Conservation (phyloP, 2,329 filamentous ascomycete genomes). For the Aspergillus arachidicola region DNA sequence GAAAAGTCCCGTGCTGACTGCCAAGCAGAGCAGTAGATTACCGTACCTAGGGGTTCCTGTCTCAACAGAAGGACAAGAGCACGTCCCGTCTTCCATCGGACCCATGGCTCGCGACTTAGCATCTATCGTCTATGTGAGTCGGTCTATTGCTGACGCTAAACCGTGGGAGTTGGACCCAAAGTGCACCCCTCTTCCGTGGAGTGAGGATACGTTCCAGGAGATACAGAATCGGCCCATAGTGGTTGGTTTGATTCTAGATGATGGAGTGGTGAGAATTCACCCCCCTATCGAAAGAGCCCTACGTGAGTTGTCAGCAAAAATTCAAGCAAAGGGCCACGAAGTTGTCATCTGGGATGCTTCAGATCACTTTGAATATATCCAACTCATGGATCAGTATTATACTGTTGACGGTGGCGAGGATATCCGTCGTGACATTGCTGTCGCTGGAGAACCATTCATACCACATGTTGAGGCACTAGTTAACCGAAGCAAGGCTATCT, state of each 20-base stretch:
- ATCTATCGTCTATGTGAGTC: slow-evolving; percentile 55
- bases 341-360: slow-evolving; percentile 56
- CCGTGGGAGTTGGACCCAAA: slow-evolving; percentile 60
- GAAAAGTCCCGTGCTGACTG: background rate
- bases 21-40: slow-evolving; percentile 55
- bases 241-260: slow-evolving; percentile 55
- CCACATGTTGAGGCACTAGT: slow-evolving; percentile 61
- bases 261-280: slow-evolving; percentile 58
- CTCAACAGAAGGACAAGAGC: slow-evolving; percentile 65
- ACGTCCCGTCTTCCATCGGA: slow-evolving; percentile 65
- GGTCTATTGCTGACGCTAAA: slow-evolving; percentile 48
- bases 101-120: slow-evolving; percentile 58
- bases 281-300: slow-evolving; percentile 56
- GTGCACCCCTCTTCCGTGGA: slow-evolving; percentile 59
- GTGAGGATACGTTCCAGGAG: slow-evolving; percentile 47
- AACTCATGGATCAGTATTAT: slow-evolving; percentile 64
- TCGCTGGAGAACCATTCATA: slow-evolving; percentile 62
- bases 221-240: slow-evolving; percentile 49
- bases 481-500: slow-evolving; percentile 56
- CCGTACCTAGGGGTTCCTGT: slow-evolving; percentile 63
- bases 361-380: slow-evolving; percentile 56
- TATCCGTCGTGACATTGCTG: slow-evolving; percentile 56
- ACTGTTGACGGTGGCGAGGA: slow-evolving; percentile 66
- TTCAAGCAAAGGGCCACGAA: slow-evolving; percentile 56
- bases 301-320: slow-evolving; percentile 32